Base-by-base conservation (phyloP, 345 rosid genomes). In the Ailanthus altissimus region DNA sequence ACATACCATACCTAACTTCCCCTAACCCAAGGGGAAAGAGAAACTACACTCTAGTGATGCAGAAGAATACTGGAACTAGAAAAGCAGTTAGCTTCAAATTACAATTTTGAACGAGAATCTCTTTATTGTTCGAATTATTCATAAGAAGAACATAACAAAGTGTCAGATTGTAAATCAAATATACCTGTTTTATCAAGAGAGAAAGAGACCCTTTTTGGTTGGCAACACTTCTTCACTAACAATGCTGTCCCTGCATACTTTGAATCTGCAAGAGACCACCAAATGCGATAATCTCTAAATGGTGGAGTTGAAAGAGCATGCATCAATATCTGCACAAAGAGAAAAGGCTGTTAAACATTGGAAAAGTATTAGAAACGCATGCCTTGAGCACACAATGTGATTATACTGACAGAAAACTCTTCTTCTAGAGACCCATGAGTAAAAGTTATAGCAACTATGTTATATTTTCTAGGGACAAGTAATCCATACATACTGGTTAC, bases 201-300 rank as follows among this genome's bases (percentile, higher is more conserved):
- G 80, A 93, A 96, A 78, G 85, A 87, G 72, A 96, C 91, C 75
- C 81, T 92, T 23, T 63, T 64, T 6, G 93, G 97, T 65, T 77
- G 87, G 78, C 78, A 87, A 84, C 94, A 92, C 79, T 92, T 96
- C 86, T 93, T 96, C 46, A 92, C 88, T 36, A 96, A 79, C 81
- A 96, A 85, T 32, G 97, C 99, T 67, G 98, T 96, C 84, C 99
- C 98, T 18, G 99, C 99, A 85, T 96, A 93, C 85, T 96, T 96
- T 0, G 94, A 89, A 61, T 96, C 97, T 26, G 93, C 90, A n/a
- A 93, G 97, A 76, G 98, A 93, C 99, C 98, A 96, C 98, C 99
- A 96, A 84, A 87, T 81, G 40, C 73, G 87, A 84, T 91, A 96
- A 62, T 87, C 79, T 81, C 87, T 85, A 80, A 96, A 96, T 58